These are phyloP conservation scores for Beauveria varroae DNA, from an alignment of 2,329 filamentous ascomycete genomes.

Conservation along the genomic window DNA sequence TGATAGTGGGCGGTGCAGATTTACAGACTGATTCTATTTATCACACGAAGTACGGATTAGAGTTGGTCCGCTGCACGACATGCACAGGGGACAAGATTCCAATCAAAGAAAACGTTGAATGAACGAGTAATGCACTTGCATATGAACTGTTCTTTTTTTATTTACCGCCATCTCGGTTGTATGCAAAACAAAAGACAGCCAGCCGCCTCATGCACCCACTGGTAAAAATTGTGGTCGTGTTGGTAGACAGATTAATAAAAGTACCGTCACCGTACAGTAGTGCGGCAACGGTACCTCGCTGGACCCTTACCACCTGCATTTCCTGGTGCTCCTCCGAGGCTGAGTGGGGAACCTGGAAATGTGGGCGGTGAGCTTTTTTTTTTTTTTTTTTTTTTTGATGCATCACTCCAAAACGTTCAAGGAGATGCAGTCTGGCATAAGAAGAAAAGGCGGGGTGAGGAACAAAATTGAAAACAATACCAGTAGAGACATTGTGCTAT, in stretches of 20 bases:
- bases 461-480: too few relatives aligned
- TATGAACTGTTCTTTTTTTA: not conserved
- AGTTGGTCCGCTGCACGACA: not conserved
- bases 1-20: not conserved
- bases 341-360: constrained; percentile 3
- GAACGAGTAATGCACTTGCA: not conserved
- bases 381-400: constrained; percentile 14
- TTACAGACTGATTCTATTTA: too few relatives aligned
- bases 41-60: too few relatives aligned
- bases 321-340: not conserved
- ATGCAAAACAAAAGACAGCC: not conserved
- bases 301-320: not conserved
- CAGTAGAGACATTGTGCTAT: too few relatives aligned
- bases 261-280: not conserved
- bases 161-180: not conserved
- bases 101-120: too few relatives aligned
- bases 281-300: not conserved
- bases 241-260: not conserved
- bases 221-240: too few relatives aligned
- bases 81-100: not conserved
- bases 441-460: too few relatives aligned
- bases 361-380: constrained; percentile 13
- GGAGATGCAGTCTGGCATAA: not conserved
- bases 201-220: not conserved
- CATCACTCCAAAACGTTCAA: constrained; percentile 8